Evolutionary conservation across 2,329 filamentous ascomycete genomes (phyloP), one percentile per base, ranked within the genome.

Genomic region (Penicillium rolfsii): DNA sequence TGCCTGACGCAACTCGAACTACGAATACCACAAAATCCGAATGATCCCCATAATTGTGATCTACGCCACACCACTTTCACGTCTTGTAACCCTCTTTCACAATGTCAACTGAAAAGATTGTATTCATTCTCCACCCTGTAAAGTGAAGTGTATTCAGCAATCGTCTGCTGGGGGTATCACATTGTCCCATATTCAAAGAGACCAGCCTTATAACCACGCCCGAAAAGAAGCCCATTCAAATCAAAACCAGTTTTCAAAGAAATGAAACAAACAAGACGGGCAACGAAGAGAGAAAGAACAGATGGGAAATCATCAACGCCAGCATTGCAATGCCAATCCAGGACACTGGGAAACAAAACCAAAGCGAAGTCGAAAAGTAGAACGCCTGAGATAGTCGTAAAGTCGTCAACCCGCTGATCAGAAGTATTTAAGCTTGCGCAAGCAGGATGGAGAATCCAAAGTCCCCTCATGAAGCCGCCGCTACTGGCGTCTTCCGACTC

Each of bases 111-210:
- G 45, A 43, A 55, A 30, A 33, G 9, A 26, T 65, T 19, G 45
- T 62, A 65, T 65, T 52, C 55, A 52, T 49, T 35, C 38, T 59
- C 58, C 50, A 61, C 56, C 63, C 38, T 41, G 52, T 28, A 46
- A 46, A 12, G 49, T 11, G 12, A 24, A 58, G 35, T 61, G 24
- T 59, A 60, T 64, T 58, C 59, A 33, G 30, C 30, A 33, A 11
- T 60, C 62, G 66, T 36, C 50, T 62, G 41, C 60, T 56, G 16
- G 67, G 71, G 70, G 71, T 74, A 74, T 74, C 72, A 73, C 70
- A 62, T 69, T 66, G 65, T 71, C 64, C 64, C 58, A 45, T 64
- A 64, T 43, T 53, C 62, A 71, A 65, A 58, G 67, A 59, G 66
- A 64, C 56, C 62, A 62, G 62, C 58, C 64, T 59, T 59, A 50